These are phyloP conservation scores for Apiotrichum domesticum DNA, from an alignment of 1,284 basidiomycete species.

Conservation along the genomic window DNA sequence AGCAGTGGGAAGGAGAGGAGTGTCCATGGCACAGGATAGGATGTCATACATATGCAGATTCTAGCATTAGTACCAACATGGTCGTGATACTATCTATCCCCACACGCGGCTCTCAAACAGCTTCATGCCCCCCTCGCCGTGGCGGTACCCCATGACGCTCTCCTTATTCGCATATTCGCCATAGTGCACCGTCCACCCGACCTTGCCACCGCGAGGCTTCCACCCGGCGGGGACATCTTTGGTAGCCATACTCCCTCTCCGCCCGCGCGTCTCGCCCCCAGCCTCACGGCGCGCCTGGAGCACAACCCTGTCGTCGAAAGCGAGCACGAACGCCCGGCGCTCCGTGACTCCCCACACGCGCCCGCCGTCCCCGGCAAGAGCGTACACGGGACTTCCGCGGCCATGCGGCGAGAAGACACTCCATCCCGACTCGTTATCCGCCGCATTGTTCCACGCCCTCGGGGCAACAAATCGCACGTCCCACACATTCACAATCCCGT, in stretches of 20 bases:
- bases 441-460: neutral
- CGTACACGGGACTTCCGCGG: constrained; percentile 44
- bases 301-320: constrained; percentile 30
- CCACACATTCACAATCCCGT: constrained; percentile 41
- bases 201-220: constrained; percentile 30
- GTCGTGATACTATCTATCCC: neutral
- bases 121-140: constrained; percentile 24
- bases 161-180: constrained; percentile 21
- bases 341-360: constrained; percentile 47
- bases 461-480: constrained; percentile 25
- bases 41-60: too few relatives aligned
- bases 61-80: too few relatives aligned
- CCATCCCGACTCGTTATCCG: constrained; percentile 20
- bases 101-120: constrained; percentile 25
- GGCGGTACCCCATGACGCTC: constrained; percentile 33
- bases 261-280: neutral
- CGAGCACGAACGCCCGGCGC: constrained; percentile 37
- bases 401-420: constrained; percentile 42
- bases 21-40: neutral
- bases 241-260: neutral
- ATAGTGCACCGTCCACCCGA: constrained; percentile 34
- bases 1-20: constrained; percentile 2
- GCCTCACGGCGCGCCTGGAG: neutral
- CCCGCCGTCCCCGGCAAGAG: constrained; percentile 37
- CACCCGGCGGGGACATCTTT: constrained; percentile 25